Evolutionary conservation across 495 filamentous ascomycete genomes (phyloP), one percentile per base, ranked within the genome.

Genomic region (Durotheca rogersii): DNA sequence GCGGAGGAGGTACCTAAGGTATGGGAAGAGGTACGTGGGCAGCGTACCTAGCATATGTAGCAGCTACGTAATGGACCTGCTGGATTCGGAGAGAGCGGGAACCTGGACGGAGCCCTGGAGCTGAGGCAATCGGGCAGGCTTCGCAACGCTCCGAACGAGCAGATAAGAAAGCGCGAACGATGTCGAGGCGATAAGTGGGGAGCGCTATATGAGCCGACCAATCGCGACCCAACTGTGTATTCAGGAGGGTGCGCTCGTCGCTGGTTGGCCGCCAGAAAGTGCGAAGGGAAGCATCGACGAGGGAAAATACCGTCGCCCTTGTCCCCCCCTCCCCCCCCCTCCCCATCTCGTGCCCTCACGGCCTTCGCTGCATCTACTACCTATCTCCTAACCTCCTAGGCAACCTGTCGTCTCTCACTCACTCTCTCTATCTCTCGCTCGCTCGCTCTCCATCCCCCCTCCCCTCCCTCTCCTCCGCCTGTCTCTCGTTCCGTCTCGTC

Each of bases 101-200:
- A 27, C 23, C 23, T 27, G 23, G 23, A 27, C 4, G 23, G 9
- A 9, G 9, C 4, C 23, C 23, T 9, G 11, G 48, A 58, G 55
- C 55, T 58, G 55, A 58, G 41, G 55, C 40, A 53, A 46, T 47
- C 43, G 55, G 54, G 41, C 51, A 9, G 54, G 54, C 54, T 57
- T 57, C 47, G 37, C 38, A 33, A 31, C 29, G 39, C 48, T 58
- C 55, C 55, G 48, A 58, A 37, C 55, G 38, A 43, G 44, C 55
- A 58, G 55, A 58, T 58, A 58, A 58, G 55, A 53, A n/a, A 53
- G 14, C 45, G 55, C 45, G 49, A 58, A 53, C 39, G 34, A 40
- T 51, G 17, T 45, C 44, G 15, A 50, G 55, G 49, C 49, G 34
- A 36, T 41, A 31, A 36, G 34, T 52, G 55, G 48, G 9, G 44